Evolutionary conservation across 2,329 filamentous ascomycete species (phyloP).

Genomic region (Pezicula neosporulosa): DNA sequence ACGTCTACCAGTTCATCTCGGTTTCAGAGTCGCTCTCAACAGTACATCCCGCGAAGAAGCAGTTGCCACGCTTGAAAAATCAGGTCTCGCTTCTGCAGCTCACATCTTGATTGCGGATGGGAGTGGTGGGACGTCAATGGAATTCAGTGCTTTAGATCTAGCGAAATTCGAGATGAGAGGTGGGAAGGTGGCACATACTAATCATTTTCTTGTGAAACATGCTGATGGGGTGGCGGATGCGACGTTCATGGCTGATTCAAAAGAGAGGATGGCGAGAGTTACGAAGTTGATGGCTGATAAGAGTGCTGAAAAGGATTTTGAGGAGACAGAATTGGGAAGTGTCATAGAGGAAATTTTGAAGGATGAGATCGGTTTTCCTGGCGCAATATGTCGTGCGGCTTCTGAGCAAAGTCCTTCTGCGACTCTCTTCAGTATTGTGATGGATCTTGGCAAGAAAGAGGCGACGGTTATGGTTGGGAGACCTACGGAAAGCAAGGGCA

Average conservation of each 20-base stretch:
- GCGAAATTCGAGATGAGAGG: constrained; percentile 13
- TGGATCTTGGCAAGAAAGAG: constrained; percentile 27
- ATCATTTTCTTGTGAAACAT: constrained; percentile 21
- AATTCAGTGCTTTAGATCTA: constrained; percentile 34
- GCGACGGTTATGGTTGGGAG: constrained; percentile 30
- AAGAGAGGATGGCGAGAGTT: constrained; percentile 25
- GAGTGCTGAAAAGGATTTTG: neutral
- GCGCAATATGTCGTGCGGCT: constrained; percentile 27
- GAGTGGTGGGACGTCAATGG: constrained; percentile 38
- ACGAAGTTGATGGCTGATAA: constrained; percentile 19
- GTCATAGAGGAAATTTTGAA: constrained; percentile 3
- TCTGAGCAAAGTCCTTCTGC: constrained; percentile 21
- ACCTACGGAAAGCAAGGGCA: constrained; percentile 12
- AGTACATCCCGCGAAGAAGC: constrained; percentile 40
- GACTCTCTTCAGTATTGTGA: constrained; percentile 34
- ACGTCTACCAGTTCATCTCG: constrained; percentile 51
- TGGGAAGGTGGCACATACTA: constrained; percentile 24
- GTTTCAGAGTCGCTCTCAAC: constrained; percentile 47
- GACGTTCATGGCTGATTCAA: constrained; percentile 17
- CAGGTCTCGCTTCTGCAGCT: constrained; percentile 47
- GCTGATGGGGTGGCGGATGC: constrained; percentile 12
- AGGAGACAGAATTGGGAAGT: constrained; percentile 1
- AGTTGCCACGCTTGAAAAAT: constrained; percentile 36
- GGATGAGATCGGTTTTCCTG: constrained; percentile 6
- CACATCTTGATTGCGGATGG: constrained; percentile 51